Base-by-base conservation (phyloP, 2,329 filamentous ascomycete species). In the Aspergillus floridensis region DNA sequence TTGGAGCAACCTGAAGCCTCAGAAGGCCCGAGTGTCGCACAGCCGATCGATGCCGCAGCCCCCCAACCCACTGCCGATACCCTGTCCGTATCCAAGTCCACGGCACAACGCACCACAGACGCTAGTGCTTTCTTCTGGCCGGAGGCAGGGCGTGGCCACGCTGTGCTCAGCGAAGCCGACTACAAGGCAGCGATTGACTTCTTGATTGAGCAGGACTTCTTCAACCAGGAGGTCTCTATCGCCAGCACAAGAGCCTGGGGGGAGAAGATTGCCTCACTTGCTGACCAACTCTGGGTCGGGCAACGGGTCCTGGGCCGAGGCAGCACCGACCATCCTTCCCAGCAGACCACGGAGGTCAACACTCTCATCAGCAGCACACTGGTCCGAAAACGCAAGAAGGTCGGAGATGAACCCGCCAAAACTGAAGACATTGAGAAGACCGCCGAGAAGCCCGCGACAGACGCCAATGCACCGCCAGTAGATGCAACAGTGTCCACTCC, bases 151-250 rank as follows among this genome's bases (percentile, higher is more conserved):
- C 67, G 73, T 19, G 71, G 72, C 35, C 67, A 77, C 19, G 69
- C 76, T 1, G 68, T 78, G 14, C 62, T 80, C 19, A 70, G 65
- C 49, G 71, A 77, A 51, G 64, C 69, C 29, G 73, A 78, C 59
- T 80, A 80, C 61, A 74, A 77, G 53, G 65, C 64, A 2, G 71
- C 75, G 26, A 74, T 75, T 59, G 70, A 76, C 46, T 72, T 74
- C 24, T 69, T 80, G 10, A 65, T 80, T 8, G 71, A 74, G 14
- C 73, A 78, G 55, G 79, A 80, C 58, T 80, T 80, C 52, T 74
- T 75, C 50, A 71, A 73, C 48, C 64, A 73, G 35, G 69, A 76
- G 6, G 68, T 74, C 16, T 70, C 76, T 5, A 66, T 70, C 29
- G 65, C 72, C 41, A 79, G 77, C 56, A 80, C 76, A 5, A 74